These are phyloP conservation scores for Inga laurina DNA, from an alignment of 306 rosid species.

Conservation along the genomic window DNA sequence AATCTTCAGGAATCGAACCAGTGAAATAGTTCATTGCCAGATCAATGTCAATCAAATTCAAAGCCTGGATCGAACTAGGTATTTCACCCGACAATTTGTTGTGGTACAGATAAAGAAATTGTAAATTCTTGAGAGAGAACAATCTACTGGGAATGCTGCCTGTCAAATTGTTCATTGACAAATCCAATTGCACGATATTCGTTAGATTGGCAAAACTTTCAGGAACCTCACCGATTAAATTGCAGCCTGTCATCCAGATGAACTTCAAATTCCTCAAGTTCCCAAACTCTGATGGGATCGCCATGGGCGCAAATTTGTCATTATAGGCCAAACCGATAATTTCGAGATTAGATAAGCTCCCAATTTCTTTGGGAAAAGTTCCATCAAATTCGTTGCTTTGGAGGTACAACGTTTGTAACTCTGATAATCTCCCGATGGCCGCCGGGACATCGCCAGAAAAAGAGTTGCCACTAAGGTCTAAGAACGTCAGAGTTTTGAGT, in stretches of 20 bases:
- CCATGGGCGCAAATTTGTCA: constrained; percentile 27
- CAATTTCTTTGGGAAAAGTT: constrained; percentile 63
- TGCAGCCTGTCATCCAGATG: constrained; percentile 48
- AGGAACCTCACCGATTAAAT: constrained; percentile 65
- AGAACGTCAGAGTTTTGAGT: constrained; percentile 40
- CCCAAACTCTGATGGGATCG: constrained; percentile 62
- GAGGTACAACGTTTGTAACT: constrained; percentile 39
- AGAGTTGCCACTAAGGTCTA: constrained; percentile 62
- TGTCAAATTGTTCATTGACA: constrained; percentile 52
- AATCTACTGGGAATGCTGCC: constrained; percentile 61
- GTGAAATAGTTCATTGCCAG: constrained; percentile 61
- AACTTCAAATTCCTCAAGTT: constrained; percentile 49
- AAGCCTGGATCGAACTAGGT: constrained; percentile 51
- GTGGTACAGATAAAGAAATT: constrained; percentile 40
- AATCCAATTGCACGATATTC: constrained; percentile 55
- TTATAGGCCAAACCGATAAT: constrained; percentile 44
- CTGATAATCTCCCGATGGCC: constrained; percentile 48
- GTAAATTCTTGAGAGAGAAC: constrained; percentile 52
- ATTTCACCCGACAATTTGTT: constrained; percentile 64
- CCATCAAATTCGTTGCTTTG: constrained; percentile 54
- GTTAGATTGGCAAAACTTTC: constrained; percentile 42
- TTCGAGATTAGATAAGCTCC: constrained; percentile 62
- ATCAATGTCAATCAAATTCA: constrained; percentile 48
- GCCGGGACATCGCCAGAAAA: constrained; percentile 70
- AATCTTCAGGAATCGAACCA: constrained; percentile 58